Percentiles rank a stretch among this genome's conserved stretches.
These are phyloP conservation scores for Ophiostoma populinum DNA, from an alignment of 2,329 filamentous ascomycete genomes.

Conservation along the genomic window DNA sequence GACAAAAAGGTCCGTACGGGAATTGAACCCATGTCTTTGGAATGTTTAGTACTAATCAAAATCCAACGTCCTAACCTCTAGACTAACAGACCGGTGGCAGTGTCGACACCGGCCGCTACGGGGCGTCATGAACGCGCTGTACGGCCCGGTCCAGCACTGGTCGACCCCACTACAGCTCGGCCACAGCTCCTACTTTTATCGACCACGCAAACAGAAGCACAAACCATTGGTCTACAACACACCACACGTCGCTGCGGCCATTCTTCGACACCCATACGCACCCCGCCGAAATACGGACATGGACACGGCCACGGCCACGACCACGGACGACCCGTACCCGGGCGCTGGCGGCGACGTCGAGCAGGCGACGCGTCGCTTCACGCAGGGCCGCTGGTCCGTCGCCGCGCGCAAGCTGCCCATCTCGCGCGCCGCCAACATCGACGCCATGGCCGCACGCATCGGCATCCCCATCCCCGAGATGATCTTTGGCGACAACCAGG, in stretches of 20 bases:
- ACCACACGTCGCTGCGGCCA: too few species aligned
- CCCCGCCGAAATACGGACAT: too few species aligned
- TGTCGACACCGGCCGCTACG: too few species aligned
- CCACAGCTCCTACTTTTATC: too few species aligned
- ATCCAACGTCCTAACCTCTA: slow-evolving; percentile 9
- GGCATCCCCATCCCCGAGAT: slow-evolving; percentile 89
- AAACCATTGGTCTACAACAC: too few species aligned
- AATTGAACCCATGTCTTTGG: slow-evolving; percentile 7
- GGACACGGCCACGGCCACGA: too few species aligned
- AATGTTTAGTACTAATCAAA: slow-evolving; percentile 4
- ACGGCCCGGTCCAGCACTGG: too few species aligned
- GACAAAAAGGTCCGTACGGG: slow-evolving; percentile 6
- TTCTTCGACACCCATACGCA: too few species aligned
- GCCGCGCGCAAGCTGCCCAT: slow-evolving; percentile 83
- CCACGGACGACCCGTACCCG: background rate
- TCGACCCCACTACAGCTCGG: too few species aligned
- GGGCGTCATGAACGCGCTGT: too few species aligned
- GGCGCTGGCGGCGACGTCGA: background rate
- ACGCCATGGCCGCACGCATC: slow-evolving; percentile 60
- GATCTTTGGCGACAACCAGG: slow-evolving; percentile 95
- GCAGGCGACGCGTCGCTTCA: slow-evolving; percentile 13
- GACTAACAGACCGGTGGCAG: slow-evolving; percentile 9
- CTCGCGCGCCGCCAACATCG: slow-evolving; percentile 79
- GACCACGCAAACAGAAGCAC: too few species aligned
- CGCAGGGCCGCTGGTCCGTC: slow-evolving; percentile 54